A percentile compares a stretch with the other conserved stretches of the same genome.
Conservation (phyloP, 208 protist genomes). For the Balamuthia mandrillaris region DNA sequence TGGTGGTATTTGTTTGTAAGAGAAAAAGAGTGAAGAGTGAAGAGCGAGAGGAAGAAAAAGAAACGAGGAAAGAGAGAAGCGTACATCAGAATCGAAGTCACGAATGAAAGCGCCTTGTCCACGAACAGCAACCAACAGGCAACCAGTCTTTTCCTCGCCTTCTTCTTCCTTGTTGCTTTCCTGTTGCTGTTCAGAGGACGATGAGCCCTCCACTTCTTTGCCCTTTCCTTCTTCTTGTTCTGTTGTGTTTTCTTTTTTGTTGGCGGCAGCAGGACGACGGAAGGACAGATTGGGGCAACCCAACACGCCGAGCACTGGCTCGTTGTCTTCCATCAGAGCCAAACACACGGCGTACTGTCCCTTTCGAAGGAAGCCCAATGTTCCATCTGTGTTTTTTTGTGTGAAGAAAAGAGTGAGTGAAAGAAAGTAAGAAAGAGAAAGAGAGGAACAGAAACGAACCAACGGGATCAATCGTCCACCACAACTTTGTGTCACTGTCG, state of each 20-base stretch:
- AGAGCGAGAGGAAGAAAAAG: no score
- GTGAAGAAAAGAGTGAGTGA: no score
- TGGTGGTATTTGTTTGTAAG: no score
- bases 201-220: neutral
- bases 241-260: no score
- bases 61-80: no score
- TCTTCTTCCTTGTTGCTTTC: no score
- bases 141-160: neutral
- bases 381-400: no score
- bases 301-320: slow-evolving; percentile 52
- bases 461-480: slow-evolving; percentile 58
- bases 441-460: neutral
- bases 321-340: slow-evolving; percentile 53
- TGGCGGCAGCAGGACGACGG: neutral
- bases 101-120: slow-evolving; percentile 25
- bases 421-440: no score
- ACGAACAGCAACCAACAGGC: slow-evolving; percentile 8
- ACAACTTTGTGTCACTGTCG: neutral
- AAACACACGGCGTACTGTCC: slow-evolving; percentile 61
- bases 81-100: no score
- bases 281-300: slow-evolving; percentile 56
- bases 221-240: no score
- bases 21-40: no score
- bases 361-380: slow-evolving; percentile 52
- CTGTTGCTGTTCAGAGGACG: neutral